Conservation (phyloP, 2,329 filamentous ascomycete genomes). For the Paraconiothyrium sp. region DNA sequence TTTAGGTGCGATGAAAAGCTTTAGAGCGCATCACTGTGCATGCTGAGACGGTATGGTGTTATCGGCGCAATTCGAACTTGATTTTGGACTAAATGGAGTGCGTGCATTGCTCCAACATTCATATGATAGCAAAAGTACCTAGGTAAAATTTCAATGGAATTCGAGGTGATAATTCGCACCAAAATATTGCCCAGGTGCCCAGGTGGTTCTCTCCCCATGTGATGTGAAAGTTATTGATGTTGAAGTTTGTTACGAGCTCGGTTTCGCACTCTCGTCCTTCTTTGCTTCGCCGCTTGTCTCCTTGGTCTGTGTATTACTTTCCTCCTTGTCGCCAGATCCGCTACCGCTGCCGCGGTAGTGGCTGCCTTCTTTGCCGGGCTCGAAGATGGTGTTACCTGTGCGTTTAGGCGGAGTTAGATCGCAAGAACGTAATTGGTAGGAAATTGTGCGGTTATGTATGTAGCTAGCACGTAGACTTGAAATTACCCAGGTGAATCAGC, state of each 20-base stretch:
- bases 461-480: not conserved
- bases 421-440: no score
- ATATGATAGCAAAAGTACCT: not conserved
- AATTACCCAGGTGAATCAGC: not conserved
- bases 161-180: not conserved
- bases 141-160: not conserved
- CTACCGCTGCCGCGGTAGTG: constrained; percentile 36
- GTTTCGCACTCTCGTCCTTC: not conserved
- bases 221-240: not conserved
- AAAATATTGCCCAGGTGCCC: no score
- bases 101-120: no score
- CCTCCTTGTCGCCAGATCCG: constrained; percentile 39
- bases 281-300: constrained; percentile 16
- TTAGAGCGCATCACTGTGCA: not conserved
- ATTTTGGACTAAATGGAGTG: no score
- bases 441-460: no score
- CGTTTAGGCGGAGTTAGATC: no score
- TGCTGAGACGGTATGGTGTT: not conserved
- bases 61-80: not conserved
- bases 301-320: constrained; percentile 20
- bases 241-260: not conserved
- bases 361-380: constrained; percentile 40
- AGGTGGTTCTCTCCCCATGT: not conserved
- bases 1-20: not conserved
- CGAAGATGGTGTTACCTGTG: constrained; percentile 39